A percentile compares a stretch with the other conserved stretches of the same genome.
Evolutionary conservation across 768 basidiomycete species (phyloP).

Genomic region (Boletellus emodensis): DNA sequence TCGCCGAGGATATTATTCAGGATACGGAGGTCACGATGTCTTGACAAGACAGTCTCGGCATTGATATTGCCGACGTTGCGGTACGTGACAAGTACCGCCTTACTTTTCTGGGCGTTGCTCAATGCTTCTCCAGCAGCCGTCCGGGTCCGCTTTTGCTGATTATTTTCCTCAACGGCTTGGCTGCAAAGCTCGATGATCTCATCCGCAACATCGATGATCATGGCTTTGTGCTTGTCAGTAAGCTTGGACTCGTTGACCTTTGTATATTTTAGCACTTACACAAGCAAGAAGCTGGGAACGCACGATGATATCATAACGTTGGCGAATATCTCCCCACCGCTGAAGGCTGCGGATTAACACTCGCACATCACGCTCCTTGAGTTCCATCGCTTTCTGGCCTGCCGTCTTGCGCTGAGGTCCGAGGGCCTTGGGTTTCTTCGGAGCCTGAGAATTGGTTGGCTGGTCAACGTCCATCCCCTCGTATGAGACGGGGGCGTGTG

Average conservation of each 20-base stretch:
- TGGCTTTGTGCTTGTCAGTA: constrained; percentile 87
- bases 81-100: constrained; percentile 91
- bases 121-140: constrained; percentile 82
- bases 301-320: constrained; percentile 92
- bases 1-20: constrained; percentile 74
- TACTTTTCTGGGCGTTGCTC: constrained; percentile 92
- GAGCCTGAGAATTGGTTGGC: constrained; percentile 52
- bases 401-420: constrained; percentile 82
- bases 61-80: constrained; percentile 91
- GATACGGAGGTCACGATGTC: constrained; percentile 84
- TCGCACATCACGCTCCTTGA: constrained; percentile 96
- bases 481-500: constrained; percentile 83
- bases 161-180: constrained; percentile 79
- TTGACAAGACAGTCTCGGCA: constrained; percentile 92
- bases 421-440: constrained; percentile 72
- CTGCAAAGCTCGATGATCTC: constrained; percentile 87
- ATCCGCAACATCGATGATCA: constrained; percentile 88
- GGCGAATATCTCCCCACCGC: constrained; percentile 95
- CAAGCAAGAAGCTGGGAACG: constrained; percentile 30
- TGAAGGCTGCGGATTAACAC: constrained; percentile 93
- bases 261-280: background rate
- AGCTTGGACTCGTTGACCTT: constrained; percentile 89
- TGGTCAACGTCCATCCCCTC: constrained; percentile 92
- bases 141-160: constrained; percentile 71
- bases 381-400: constrained; percentile 90